A percentile compares a stretch with the other conserved stretches of the same genome.
Evolutionary conservation across 1,139 yeast genomes (phyloP).

Genomic region (Taphrina flavorubra): DNA sequence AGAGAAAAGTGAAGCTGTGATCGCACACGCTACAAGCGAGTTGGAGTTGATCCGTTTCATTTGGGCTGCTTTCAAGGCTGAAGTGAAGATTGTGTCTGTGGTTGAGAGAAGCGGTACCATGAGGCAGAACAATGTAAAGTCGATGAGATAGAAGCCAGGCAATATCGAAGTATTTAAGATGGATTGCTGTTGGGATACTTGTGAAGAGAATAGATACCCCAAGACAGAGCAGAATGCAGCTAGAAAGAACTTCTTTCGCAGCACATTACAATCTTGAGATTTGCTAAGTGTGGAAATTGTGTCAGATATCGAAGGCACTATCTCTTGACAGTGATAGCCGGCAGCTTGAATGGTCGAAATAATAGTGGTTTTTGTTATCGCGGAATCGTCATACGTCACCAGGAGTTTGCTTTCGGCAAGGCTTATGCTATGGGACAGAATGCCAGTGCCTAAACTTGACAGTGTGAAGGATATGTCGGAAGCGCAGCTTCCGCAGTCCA

Average conservation of each 20-base stretch:
- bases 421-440: slow-evolving; percentile 4
- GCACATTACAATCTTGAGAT: slow-evolving; percentile 70
- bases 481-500: slow-evolving; percentile 38
- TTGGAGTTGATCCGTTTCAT: slow-evolving; percentile 94
- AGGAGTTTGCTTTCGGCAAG: not conserved
- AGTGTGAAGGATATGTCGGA: not conserved
- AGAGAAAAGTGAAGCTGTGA: slow-evolving; percentile 75
- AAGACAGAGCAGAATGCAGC: slow-evolving; percentile 68
- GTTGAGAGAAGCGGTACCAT: slow-evolving; percentile 72
- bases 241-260: slow-evolving; percentile 64
- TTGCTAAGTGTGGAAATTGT: slow-evolving; percentile 58
- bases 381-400: not conserved
- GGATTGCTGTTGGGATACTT: not conserved
- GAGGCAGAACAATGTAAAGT: slow-evolving; percentile 65
- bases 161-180: slow-evolving; percentile 47
- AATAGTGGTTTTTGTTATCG: not conserved
- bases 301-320: not conserved
- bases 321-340: slow-evolving; percentile 12
- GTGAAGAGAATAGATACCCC: slow-evolving; percentile 57
- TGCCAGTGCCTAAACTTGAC: slow-evolving; percentile 2
- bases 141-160: slow-evolving; percentile 54
- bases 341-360: not conserved
- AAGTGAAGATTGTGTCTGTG: slow-evolving; percentile 68
- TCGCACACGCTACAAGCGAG: slow-evolving; percentile 81
- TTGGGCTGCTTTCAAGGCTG: slow-evolving; percentile 66